Evolutionary conservation across 352 stramenopile species (phyloP).

Genomic region (Phytophthora pisi): DNA sequence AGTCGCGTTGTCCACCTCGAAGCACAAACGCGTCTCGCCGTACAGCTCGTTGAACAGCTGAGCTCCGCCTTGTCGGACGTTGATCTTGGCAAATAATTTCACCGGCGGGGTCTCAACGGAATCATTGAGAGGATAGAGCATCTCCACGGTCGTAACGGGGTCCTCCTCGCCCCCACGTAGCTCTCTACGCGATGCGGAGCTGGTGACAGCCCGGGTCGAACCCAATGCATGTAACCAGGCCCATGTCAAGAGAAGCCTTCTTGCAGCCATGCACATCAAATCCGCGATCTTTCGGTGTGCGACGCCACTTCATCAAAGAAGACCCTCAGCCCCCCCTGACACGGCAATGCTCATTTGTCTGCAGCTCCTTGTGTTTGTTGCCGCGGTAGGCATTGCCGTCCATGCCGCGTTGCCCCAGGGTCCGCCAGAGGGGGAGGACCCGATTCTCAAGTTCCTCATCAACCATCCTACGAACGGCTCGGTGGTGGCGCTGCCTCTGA

Average conservation of each 20-base stretch:
- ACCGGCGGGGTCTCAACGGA: not conserved
- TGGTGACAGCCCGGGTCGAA: not conserved
- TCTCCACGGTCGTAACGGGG: not conserved
- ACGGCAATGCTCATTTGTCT: not conserved
- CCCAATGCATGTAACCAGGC: not conserved
- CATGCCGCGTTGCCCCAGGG: not conserved
- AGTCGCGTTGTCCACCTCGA: not conserved
- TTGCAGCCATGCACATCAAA: not conserved
- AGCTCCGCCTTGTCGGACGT: not conserved
- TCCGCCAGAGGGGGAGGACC: not conserved
- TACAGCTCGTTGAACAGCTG: slow-evolving; percentile 1
- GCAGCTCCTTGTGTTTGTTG: not conserved
- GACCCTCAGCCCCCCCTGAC: not conserved
- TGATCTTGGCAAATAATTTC: not conserved
- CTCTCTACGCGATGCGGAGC: not conserved
- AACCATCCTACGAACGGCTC: not conserved
- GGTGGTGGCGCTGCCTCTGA: slow-evolving; percentile 7
- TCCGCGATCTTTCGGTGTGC: slow-evolving; percentile 2
- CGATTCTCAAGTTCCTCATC: slow-evolving; percentile 1
- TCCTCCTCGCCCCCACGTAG: not conserved
- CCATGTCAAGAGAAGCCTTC: not conserved
- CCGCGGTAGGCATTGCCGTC: not conserved
- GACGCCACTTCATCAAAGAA: not conserved
- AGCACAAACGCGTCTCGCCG: not conserved
- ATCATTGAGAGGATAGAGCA: not conserved